These are phyloP conservation scores for Penicillium turbatum DNA, from an alignment of 495 filamentous ascomycete species.

Conservation along the genomic window DNA sequence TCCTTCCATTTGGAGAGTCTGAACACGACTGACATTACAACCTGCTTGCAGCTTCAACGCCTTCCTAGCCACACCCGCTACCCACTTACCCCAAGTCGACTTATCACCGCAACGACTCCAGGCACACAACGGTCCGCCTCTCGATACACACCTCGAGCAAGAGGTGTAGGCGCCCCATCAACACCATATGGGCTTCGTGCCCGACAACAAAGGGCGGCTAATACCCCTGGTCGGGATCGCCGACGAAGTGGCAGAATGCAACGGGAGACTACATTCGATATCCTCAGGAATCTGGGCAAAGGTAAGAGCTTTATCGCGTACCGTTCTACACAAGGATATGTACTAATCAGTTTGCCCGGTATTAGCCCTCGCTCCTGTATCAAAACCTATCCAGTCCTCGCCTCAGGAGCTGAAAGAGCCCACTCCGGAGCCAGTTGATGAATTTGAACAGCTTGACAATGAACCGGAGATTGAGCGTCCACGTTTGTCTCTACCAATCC, in stretches of 20 bases:
- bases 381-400: conserved; percentile 56
- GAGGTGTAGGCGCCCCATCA: conserved; percentile 42
- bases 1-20: not conserved
- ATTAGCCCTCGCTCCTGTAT: conserved; percentile 54
- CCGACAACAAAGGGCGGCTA: conserved; percentile 69
- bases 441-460: conserved; percentile 59
- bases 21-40: not conserved
- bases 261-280: conserved; percentile 72
- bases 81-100: conserved; percentile 40
- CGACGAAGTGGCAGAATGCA: conserved; percentile 62
- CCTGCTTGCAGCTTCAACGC: conserved; percentile 30
- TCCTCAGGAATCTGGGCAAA: conserved; percentile 61
- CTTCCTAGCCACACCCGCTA: conserved; percentile 34
- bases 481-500: conserved; percentile 66
- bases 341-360: not conserved
- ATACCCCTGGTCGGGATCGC: conserved; percentile 65
- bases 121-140: conserved; percentile 35
- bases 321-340: not conserved
- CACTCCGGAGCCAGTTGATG: conserved; percentile 27
- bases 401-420: conserved; percentile 37
- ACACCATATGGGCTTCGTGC: conserved; percentile 73
- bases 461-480: conserved; percentile 60
- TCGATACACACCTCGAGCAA: conserved; percentile 35
- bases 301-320: conserved; percentile 25
- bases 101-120: conserved; percentile 31